A percentile compares a stretch with the other conserved stretches of the same genome.
Conservation (phyloP, 1,284 basidiomycete species). For the Ganoderma multipileum region DNA sequence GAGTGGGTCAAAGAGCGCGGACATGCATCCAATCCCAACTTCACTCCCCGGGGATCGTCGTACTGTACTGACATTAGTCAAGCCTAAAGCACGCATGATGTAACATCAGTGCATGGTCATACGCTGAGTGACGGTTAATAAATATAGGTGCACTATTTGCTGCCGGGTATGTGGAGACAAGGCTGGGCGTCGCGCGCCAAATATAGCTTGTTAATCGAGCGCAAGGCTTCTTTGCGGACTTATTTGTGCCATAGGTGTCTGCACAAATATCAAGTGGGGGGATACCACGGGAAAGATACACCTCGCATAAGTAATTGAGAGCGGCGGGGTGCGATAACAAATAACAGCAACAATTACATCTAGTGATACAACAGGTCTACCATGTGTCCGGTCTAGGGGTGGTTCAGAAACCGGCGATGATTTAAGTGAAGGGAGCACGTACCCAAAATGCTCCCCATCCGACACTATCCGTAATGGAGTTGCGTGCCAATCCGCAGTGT, state of each 20-base stretch:
- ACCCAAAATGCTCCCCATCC: constrained; percentile 43
- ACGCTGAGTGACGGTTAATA: too few relatives aligned
- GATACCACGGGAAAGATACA: not conserved
- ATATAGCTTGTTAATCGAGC: too few relatives aligned
- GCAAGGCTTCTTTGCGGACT: not conserved
- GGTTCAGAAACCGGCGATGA: not conserved
- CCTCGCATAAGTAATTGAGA: not conserved
- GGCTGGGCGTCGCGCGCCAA: too few relatives aligned
- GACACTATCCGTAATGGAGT: constrained; percentile 35
- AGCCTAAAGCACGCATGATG: not conserved
- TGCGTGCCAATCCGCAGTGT: constrained; percentile 43
- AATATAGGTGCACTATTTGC: too few relatives aligned
- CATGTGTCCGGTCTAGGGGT: constrained; percentile 24
- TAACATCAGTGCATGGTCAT: not conserved
- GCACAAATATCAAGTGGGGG: not conserved
- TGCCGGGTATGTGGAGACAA: too few relatives aligned
- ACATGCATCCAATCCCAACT: not conserved
- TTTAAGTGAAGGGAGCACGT: constrained; percentile 12
- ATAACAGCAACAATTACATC: constrained; percentile 28
- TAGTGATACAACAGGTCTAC: constrained; percentile 33
- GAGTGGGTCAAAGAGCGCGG: not conserved
- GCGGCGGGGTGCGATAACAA: constrained; percentile 9
- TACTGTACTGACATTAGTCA: too few relatives aligned
- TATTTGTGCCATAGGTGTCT: not conserved
- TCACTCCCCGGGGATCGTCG: not conserved